These are phyloP conservation scores for Zoysia pacifica DNA, from an alignment of 176 grass and related monocot species.

Conservation along the genomic window DNA sequence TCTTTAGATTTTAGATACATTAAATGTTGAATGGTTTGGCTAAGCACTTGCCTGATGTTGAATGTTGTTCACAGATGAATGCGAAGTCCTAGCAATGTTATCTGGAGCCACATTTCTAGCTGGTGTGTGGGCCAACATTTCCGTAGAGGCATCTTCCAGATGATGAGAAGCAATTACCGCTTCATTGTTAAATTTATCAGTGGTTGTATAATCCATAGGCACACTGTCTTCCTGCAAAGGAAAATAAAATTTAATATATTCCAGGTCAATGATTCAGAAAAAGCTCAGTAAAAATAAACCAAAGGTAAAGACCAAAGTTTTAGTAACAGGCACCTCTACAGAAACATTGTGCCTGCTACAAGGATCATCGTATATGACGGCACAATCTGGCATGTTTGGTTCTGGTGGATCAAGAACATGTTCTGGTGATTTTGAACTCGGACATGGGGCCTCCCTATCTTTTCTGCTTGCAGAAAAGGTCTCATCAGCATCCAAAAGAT, in stretches of 20 bases:
- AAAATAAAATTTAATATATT: slow-evolving; percentile 30
- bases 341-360: slow-evolving; percentile 22
- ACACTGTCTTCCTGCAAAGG: slow-evolving; percentile 48
- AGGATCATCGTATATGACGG: slow-evolving; percentile 7
- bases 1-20: slow-evolving; percentile 35
- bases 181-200: slow-evolving; percentile 22
- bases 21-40: slow-evolving; percentile 23
- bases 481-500: slow-evolving; percentile 29
- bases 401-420: slow-evolving; percentile 43
- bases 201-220: slow-evolving; percentile 23
- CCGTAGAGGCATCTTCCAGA: slow-evolving; percentile 25
- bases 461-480: slow-evolving; percentile 24
- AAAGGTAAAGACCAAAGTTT: slow-evolving; percentile 28
- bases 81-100: slow-evolving; percentile 15
- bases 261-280: slow-evolving; percentile 12
- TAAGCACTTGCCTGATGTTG: slow-evolving; percentile 43
- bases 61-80: slow-evolving; percentile 33
- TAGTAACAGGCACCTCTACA: slow-evolving; percentile 38
- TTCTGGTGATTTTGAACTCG: slow-evolving; percentile 14
- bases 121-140: slow-evolving; percentile 24
- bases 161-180: slow-evolving; percentile 31
- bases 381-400: slow-evolving; percentile 12
- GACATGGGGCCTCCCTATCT: slow-evolving; percentile 21
- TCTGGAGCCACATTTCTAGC: slow-evolving; percentile 22
- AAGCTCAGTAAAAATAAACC: slow-evolving; percentile 35